phyloP scores from a whole-genome alignment of 208 protist species.

The Herpetomonas samuelpessoai region DNA sequence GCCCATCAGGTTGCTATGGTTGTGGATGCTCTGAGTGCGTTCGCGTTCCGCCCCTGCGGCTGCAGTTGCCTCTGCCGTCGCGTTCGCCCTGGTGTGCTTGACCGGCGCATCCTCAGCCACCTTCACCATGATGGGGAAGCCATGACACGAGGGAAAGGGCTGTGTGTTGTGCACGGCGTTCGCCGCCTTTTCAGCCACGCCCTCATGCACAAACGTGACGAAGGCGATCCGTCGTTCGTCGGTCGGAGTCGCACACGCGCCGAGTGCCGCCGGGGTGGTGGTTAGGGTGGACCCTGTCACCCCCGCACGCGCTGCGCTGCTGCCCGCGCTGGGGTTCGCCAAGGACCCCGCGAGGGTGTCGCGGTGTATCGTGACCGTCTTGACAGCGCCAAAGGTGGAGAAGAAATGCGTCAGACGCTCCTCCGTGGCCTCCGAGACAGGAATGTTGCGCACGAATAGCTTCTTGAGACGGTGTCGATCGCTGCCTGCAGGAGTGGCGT shows the following conservation, averaged over 20 bases:
- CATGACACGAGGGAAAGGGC: conserved; percentile 58
- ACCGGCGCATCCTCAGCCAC: conserved; percentile 60
- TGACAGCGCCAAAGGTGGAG: conserved; percentile 39
- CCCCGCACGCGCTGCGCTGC: background rate
- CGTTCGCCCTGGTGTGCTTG: conserved; percentile 10
- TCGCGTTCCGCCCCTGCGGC: background rate
- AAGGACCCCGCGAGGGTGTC: conserved; percentile 43
- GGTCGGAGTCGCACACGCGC: background rate
- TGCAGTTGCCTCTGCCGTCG: conserved; percentile 8
- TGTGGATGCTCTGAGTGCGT: too few relatives aligned
- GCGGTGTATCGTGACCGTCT: conserved; percentile 50
- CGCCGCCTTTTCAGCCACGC: conserved; percentile 53
- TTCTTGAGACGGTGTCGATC: conserved; percentile 59
- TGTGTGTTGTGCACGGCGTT: conserved; percentile 69
- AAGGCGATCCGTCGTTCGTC: conserved; percentile 52
- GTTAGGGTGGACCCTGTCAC: background rate
- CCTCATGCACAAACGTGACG: conserved; percentile 37
- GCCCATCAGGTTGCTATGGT: too few relatives aligned
- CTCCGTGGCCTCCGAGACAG: conserved; percentile 35
- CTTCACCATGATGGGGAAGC: conserved; percentile 80
- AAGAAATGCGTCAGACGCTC: conserved; percentile 43
- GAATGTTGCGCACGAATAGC: conserved; percentile 87
- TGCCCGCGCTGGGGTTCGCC: background rate
- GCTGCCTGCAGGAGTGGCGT: conserved; percentile 55
- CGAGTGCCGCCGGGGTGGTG: background rate